phyloP scores from a whole-genome alignment of 371 early-diverging fungal genomes.

The Mortierella sp. region DNA sequence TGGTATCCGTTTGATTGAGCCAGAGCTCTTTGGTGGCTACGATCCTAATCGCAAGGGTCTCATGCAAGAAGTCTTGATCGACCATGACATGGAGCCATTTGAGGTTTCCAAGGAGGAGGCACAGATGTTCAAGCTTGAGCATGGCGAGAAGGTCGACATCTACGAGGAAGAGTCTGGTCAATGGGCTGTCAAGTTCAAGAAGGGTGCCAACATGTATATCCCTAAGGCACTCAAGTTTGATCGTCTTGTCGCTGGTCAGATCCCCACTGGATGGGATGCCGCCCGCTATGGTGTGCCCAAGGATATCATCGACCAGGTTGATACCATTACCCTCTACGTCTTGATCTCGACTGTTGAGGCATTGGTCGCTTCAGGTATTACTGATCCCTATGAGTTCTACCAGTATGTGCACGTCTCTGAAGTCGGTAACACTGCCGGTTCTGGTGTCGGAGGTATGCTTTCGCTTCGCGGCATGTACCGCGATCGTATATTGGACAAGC shows the following conservation, averaged over 20 bases:
- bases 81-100: constrained; percentile 92
- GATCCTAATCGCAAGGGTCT: constrained; percentile 91
- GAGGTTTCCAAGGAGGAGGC: constrained; percentile 95
- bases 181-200: constrained; percentile 86
- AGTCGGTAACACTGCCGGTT: constrained; percentile 93
- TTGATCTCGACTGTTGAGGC: constrained; percentile 96
- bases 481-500: constrained; percentile 84
- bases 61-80: constrained; percentile 93
- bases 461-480: constrained; percentile 86
- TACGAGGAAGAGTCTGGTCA: constrained; percentile 79
- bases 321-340: constrained; percentile 89
- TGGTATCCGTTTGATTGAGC: constrained; percentile 96
- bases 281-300: constrained; percentile 95
- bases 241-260: constrained; percentile 95
- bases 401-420: constrained; percentile 96
- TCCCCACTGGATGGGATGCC: constrained; percentile 97
- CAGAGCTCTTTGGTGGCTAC: constrained; percentile 92
- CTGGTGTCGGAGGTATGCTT: constrained; percentile 89
- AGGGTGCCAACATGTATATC: constrained; percentile 90
- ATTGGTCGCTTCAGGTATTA: constrained; percentile 91
- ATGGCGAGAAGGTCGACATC: constrained; percentile 89
- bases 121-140: constrained; percentile 87
- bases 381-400: constrained; percentile 98
- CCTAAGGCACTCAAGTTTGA: constrained; percentile 97
- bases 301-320: constrained; percentile 93